Evolutionary conservation across 495 filamentous ascomycete genomes (phyloP), one percentile per base, ranked within the genome.

Genomic region (Daldinia concentrica): DNA sequence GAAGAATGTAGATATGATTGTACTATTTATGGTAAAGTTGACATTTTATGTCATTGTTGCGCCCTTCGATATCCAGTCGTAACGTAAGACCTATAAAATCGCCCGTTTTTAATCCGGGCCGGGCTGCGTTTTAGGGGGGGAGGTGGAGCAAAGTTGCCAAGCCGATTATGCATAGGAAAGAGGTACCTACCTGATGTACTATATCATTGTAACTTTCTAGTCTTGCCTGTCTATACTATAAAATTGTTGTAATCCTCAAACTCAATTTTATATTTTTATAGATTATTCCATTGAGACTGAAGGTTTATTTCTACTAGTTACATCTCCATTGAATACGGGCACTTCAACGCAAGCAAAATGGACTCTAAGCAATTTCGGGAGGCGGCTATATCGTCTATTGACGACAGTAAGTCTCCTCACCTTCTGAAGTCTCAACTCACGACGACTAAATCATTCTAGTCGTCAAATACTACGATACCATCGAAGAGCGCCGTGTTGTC

Each of bases 311-410:
- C 19, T 12, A 24, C 43, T 4, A n/a, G n/a, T n/a, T n/a, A 24
- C 19, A 11, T 48, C 43, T 48, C 6, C 14, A 22, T 58, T 37
- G 4, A 64, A 55, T 54, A 45, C 12, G 5, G 27, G 15, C n/a
- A 52, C 17, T 54, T 43, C 22, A 26, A 9, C 34, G 0, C 6
- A 37, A 22, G 15, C 60, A 55, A 5, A 30, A 98, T 98, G 95
- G 89, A 98, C 74, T 90, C 91, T 22, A 83, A 91, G 48, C 89
- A 92, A 61, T 98, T 98, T 82, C 82, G 90, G 58, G 86, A 88
- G 66, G 94, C 95, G 41, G 95, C 93, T 32, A 87, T 92, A 64
- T 86, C 92, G 36, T 90, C 91, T 34, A 89, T 97, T 71, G 91
- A 97, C 56, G 92, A 97, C 34, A 97, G 94, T 93, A 79, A 76